These are phyloP conservation scores for Hymenoscyphus linearis DNA, from an alignment of 2,329 filamentous ascomycete genomes.

Conservation along the genomic window DNA sequence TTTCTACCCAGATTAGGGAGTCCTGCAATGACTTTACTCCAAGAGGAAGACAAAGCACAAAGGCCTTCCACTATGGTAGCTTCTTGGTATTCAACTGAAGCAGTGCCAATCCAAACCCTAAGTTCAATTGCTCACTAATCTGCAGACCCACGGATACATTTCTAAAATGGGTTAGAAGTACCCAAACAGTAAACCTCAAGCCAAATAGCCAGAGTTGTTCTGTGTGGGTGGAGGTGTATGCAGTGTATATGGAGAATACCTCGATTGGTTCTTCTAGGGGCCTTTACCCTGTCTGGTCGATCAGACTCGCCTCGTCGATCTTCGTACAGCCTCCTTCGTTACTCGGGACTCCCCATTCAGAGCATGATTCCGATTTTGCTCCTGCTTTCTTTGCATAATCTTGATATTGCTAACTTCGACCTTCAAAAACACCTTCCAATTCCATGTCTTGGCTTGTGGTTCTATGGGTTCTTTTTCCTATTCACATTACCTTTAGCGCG, in stretches of 20 bases:
- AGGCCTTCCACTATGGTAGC: too few relatives aligned
- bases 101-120: too few relatives aligned
- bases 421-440: slow-evolving; percentile 4
- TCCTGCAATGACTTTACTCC: too few relatives aligned
- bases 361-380: background rate
- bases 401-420: background rate
- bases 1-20: too few relatives aligned
- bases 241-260: background rate
- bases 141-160: too few relatives aligned
- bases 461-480: background rate
- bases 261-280: background rate
- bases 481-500: background rate
- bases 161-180: too few relatives aligned
- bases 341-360: background rate
- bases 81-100: too few relatives aligned
- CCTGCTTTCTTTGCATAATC: slow-evolving; percentile 1
- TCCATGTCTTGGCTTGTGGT: background rate
- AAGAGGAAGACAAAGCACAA: too few relatives aligned
- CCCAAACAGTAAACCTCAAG: too few relatives aligned
- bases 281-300: background rate
- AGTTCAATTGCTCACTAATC: too few relatives aligned
- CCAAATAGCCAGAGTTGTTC: too few relatives aligned
- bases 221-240: background rate
- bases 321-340: background rate
- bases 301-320: background rate